Conservation (phyloP, 164 flowering plant species). For the Amborella trichopoda region DNA sequence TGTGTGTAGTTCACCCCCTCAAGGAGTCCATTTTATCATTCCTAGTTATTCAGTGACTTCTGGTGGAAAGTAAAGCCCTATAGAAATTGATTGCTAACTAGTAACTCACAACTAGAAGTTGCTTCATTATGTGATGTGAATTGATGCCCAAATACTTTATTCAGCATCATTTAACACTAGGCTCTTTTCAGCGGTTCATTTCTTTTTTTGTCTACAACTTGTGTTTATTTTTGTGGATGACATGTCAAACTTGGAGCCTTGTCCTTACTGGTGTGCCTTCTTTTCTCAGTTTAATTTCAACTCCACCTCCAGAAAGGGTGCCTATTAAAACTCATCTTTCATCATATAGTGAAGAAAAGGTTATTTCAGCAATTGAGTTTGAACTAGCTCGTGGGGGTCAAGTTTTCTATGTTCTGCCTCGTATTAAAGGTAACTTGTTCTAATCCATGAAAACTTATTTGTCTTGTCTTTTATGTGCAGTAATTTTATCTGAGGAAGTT, state of each 20-base stretch:
- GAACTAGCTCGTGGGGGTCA: slow-evolving; percentile 94
- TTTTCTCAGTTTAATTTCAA: slow-evolving; percentile 64
- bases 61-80: too few relatives aligned
- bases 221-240: background rate
- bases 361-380: slow-evolving; percentile 57
- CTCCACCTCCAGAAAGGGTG: slow-evolving; percentile 99
- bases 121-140: too few relatives aligned
- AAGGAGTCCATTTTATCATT: too few relatives aligned
- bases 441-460: background rate
- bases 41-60: too few relatives aligned
- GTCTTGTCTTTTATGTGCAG: background rate
- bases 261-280: background rate
- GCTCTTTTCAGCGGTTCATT: too few relatives aligned
- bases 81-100: too few relatives aligned
- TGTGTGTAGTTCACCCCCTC: too few relatives aligned
- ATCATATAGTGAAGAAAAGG: slow-evolving; percentile 50
- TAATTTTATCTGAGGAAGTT: too few relatives aligned
- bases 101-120: too few relatives aligned
- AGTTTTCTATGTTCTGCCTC: slow-evolving; percentile 94
- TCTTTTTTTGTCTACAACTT: too few relatives aligned
- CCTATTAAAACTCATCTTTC: slow-evolving; percentile 89
- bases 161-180: too few relatives aligned
- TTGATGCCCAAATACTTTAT: too few relatives aligned
- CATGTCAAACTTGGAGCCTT: background rate
- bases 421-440: slow-evolving; percentile 65